Conservation (phyloP, 2,329 filamentous ascomycete genomes). For the Didymella pomorum region DNA sequence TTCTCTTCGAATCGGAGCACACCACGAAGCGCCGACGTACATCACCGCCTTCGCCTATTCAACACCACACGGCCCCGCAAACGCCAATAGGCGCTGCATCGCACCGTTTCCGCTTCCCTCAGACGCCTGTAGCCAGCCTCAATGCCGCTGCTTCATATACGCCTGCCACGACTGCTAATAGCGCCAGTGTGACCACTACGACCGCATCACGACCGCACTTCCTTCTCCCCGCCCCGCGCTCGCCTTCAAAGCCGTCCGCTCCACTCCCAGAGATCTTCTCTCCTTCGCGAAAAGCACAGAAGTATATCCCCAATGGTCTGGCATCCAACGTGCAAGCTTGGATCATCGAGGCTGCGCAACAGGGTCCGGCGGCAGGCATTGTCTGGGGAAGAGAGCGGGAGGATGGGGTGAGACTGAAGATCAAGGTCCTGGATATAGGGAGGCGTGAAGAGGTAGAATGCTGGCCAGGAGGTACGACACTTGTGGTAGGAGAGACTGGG, state of each 20-base stretch:
- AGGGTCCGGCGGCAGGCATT: constrained; percentile 22
- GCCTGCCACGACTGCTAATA: background rate
- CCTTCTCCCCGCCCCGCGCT: constrained; percentile 46
- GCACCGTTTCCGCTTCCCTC: constrained; percentile 39
- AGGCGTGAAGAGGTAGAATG: constrained; percentile 28
- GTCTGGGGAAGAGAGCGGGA: constrained; percentile 32
- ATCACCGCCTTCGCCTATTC: constrained; percentile 14
- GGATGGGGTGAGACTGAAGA: constrained; percentile 35
- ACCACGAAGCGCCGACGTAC: background rate
- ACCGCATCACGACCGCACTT: constrained; percentile 47
- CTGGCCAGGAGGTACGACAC: constrained; percentile 32
- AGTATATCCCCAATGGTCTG: constrained; percentile 59
- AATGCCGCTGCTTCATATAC: background rate
- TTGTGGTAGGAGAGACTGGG: constrained; percentile 32
- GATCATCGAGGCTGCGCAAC: constrained; percentile 55
- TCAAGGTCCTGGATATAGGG: constrained; percentile 9
- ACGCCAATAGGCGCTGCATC: constrained; percentile 16
- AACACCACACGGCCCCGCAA: background rate
- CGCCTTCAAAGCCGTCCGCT: constrained; percentile 31
- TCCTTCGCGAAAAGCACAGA: constrained; percentile 59
- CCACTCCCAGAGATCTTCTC: constrained; percentile 63
- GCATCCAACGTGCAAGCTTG: constrained; percentile 60
- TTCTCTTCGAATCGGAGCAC: background rate
- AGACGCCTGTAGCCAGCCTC: constrained; percentile 1
- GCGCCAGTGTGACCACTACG: constrained; percentile 1